Evolutionary conservation across 106 monocot species (phyloP), one percentile per base, ranked within the genome.

Genomic region (Dendrobium chrysotoxum): DNA sequence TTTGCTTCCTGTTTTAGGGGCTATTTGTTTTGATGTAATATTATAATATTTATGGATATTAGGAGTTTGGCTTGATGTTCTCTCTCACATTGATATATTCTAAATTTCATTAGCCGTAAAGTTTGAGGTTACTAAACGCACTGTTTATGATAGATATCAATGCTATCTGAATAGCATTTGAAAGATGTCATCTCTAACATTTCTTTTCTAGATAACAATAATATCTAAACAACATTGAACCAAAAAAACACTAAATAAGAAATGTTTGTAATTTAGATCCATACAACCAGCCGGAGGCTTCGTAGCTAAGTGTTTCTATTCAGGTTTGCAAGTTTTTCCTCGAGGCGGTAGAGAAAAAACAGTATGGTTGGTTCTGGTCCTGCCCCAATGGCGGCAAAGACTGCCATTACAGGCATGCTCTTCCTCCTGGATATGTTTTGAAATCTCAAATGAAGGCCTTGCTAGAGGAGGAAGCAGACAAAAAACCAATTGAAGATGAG

Each of bases 381-480:
- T 99, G 95, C 80, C 95, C 98, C 75, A 95, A 99, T 87, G 95
- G 99, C 50, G 89, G 91, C 0, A 99, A 91, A 81, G 99, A 99
- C 4, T 99, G 95, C 84, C 99, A 95, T 78, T 99, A 95, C 40
- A 88, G 99, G 79, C 99, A 99, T 84, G 99, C 99, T 73, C 87
- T 99, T 46, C 99, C 95, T 1, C 88, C 99, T 74, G 95, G 99
- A 40, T 99, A 99, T 86, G 87, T 95, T 68, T 84, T 99, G 16
- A 99, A 99, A 76, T 99, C 99, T 66, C 99, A 99, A 81, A 95
- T 99, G 99, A 99, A 99, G 82, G 95, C 99, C 58, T 87, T 99
- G 40, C 85, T 99, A 72, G 99, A 89, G 44, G 95, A 99, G 87
- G 99, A 95, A 78, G 50, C 91, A 5, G 85, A 95, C 78, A 99